A percentile compares a stretch with the other conserved stretches of the same genome.
phyloP scores from a whole-genome alignment of 2,329 filamentous ascomycete genomes.

The Scedosporium aurantiacum region DNA sequence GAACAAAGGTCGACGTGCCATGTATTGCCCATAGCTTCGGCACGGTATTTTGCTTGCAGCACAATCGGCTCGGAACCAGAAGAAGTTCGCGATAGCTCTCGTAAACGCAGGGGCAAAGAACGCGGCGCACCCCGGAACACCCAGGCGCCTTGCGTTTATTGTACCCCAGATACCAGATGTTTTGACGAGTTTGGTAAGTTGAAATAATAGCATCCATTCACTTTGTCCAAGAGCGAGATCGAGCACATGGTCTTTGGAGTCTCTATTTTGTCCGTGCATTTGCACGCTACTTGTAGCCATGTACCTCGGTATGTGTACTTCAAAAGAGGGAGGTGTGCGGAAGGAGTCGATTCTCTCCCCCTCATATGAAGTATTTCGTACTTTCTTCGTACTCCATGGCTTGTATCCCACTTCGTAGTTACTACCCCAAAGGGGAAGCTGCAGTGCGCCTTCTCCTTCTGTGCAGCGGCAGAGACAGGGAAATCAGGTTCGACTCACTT shows the following conservation, averaged over 20 bases:
- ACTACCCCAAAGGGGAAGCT: background rate
- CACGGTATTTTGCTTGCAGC: constrained; percentile 1
- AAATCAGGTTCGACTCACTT: background rate
- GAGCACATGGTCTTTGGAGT: background rate
- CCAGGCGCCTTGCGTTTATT: no score
- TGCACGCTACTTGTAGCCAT: background rate
- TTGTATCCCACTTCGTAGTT: background rate
- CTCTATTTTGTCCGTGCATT: background rate
- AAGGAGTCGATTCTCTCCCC: background rate
- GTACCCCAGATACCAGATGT: no score
- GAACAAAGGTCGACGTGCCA: background rate
- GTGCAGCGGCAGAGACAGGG: background rate
- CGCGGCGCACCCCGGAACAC: no score
- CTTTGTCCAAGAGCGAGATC: background rate
- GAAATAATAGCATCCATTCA: background rate
- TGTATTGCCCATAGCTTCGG: background rate
- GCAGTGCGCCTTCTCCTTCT: background rate
- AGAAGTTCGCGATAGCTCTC: no score
- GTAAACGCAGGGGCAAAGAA: no score
- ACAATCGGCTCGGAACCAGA: background rate
- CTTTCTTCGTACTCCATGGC: no score
- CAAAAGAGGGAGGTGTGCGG: background rate
- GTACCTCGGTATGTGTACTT: background rate
- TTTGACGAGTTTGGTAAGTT: background rate
- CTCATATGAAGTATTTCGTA: no score